Evolutionary conservation across 1,284 basidiomycete species (phyloP).

Genomic region (Microbotryomycetes sp.): DNA sequence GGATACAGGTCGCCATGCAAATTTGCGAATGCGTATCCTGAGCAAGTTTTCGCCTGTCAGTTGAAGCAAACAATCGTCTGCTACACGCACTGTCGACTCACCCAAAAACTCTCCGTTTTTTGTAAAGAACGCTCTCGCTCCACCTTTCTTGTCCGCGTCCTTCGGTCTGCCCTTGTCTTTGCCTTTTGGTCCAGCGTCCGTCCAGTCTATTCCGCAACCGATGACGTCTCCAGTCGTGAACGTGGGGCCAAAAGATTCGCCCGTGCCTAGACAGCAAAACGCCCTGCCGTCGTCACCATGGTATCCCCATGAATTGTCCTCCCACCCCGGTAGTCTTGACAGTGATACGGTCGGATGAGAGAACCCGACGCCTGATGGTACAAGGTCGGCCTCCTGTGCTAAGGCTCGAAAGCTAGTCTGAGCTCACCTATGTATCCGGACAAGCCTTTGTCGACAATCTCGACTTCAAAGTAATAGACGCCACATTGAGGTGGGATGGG

Average conservation of each 20-base stretch:
- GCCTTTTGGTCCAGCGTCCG: conserved; percentile 40
- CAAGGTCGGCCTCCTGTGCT: too few relatives aligned
- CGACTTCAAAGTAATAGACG: conserved; percentile 84
- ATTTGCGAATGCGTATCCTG: conserved; percentile 19
- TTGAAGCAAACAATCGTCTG: neutral
- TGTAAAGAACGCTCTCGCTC: conserved; percentile 71
- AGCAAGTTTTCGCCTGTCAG: neutral
- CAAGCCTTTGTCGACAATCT: conserved; percentile 66
- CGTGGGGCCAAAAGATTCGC: conserved; percentile 63
- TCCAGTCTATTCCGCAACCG: conserved; percentile 84
- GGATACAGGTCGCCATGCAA: conserved; percentile 53
- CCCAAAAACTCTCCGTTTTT: conserved; percentile 76
- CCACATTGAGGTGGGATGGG: conserved; percentile 74
- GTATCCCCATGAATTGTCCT: conserved; percentile 82
- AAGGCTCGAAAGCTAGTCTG: too few relatives aligned
- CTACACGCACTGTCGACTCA: conserved; percentile 38
- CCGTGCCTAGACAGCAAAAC: conserved; percentile 65
- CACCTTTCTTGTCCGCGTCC: neutral
- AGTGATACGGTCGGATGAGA: conserved; percentile 52
- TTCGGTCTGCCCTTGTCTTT: conserved; percentile 1
- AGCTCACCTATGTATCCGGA: conserved; percentile 82
- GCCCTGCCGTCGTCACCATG: conserved; percentile 83
- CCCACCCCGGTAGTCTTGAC: conserved; percentile 79
- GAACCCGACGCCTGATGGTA: conserved; percentile 45
- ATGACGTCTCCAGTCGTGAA: conserved; percentile 70